phyloP scores from a whole-genome alignment of 805 yeast genomes.

The Pichia deserticola region DNA sequence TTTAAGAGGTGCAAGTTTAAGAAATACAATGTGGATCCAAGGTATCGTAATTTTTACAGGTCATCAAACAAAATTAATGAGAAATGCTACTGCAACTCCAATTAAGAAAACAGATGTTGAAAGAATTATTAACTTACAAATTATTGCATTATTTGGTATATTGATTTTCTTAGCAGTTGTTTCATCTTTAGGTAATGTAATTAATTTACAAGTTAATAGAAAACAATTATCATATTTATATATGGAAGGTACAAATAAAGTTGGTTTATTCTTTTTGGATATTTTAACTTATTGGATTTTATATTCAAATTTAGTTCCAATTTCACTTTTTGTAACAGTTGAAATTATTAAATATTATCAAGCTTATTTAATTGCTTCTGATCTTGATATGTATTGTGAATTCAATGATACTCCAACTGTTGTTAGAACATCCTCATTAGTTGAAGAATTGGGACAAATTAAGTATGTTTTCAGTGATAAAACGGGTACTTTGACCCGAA shows the following conservation, averaged over 20 bases:
- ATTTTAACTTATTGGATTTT: constrained; percentile 92
- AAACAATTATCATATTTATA: constrained; percentile 54
- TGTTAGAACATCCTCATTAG: constrained; percentile 90
- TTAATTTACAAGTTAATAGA: constrained; percentile 51
- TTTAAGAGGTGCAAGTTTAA: constrained; percentile 88
- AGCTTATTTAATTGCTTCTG: constrained; percentile 89
- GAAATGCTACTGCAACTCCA: constrained; percentile 98
- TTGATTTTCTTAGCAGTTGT: constrained; percentile 68
- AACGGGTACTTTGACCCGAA: constrained; percentile 93
- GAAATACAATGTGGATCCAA: constrained; percentile 93
- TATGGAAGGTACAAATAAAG: constrained; percentile 60
- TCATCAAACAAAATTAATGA: constrained; percentile 95
- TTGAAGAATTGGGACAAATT: constrained; percentile 95
- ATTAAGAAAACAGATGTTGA: constrained; percentile 96
- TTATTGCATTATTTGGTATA: constrained; percentile 77
- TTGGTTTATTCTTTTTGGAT: constrained; percentile 73
- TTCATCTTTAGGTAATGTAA: constrained; percentile 83
- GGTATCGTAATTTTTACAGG: constrained; percentile 95
- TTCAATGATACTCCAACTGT: constrained; percentile 90
- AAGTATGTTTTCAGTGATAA: constrained; percentile 95
- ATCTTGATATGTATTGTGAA: constrained; percentile 85
- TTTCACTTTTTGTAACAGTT: constrained; percentile 91
- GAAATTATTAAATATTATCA: constrained; percentile 94
- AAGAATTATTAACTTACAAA: constrained; percentile 87
- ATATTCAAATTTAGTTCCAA: constrained; percentile 95